These are phyloP conservation scores for Knufia petricola DNA, from an alignment of 2,329 filamentous ascomycete genomes.

Conservation along the genomic window DNA sequence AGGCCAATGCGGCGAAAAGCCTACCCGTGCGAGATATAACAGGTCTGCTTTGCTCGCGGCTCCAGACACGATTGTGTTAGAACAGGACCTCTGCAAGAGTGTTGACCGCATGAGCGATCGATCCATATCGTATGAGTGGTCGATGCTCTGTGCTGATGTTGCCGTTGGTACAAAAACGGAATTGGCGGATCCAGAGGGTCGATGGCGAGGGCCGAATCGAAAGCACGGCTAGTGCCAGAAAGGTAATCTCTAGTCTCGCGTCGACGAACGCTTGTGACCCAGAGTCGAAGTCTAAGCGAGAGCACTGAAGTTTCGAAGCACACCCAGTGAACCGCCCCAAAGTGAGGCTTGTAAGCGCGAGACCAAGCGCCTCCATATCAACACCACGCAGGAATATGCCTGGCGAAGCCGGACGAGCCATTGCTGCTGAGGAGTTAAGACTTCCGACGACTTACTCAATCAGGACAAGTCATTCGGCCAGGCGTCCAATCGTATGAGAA, in stretches of 20 bases:
- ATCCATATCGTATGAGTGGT: not conserved
- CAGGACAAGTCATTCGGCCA: not conserved
- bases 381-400: too few species aligned
- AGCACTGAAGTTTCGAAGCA: slow-evolving; percentile 4
- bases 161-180: not conserved
- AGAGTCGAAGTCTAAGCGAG: not conserved
- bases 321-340: not conserved
- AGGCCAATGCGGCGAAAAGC: not conserved
- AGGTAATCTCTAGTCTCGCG: slow-evolving; percentile 7
- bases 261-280: not conserved
- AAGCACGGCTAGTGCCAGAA: slow-evolving; percentile 6
- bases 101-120: slow-evolving; percentile 1
- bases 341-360: not conserved
- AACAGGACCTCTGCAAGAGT: not conserved
- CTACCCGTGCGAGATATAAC: not conserved
- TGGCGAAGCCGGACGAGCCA: too few species aligned
- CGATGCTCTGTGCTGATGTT: not conserved
- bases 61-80: not conserved
- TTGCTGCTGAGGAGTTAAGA: too few species aligned
- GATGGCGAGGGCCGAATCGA: slow-evolving; percentile 9
- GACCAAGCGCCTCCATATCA: not conserved
- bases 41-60: not conserved
- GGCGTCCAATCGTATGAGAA: not conserved
- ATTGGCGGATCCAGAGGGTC: not conserved
- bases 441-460: not conserved